Evolutionary conservation across 805 yeast genomes (phyloP).

Genomic region (Diddensiella transvaalensis): DNA sequence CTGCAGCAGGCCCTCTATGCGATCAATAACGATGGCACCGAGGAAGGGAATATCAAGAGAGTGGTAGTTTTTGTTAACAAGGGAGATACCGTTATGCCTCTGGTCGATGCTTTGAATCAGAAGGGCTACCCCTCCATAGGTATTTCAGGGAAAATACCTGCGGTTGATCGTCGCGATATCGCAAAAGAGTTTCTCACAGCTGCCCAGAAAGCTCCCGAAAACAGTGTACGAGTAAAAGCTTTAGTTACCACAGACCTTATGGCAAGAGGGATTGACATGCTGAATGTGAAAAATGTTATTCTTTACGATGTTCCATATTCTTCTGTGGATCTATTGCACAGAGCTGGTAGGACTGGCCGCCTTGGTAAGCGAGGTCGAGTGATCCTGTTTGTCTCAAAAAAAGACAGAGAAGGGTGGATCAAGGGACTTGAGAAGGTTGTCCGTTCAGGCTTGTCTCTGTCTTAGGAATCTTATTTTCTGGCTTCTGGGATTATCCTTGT

Average conservation of each 20-base stretch:
- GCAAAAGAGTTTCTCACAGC: conserved; percentile 59
- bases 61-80: conserved; percentile 82
- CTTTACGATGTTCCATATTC: conserved; percentile 82
- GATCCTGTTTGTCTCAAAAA: conserved; percentile 67
- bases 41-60: conserved; percentile 69
- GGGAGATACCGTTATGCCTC: conserved; percentile 55
- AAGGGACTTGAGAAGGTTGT: conserved; percentile 73
- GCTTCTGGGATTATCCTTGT: too few species aligned
- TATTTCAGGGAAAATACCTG: conserved; percentile 61
- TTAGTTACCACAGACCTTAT: conserved; percentile 83
- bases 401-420: conserved; percentile 71
- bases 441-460: conserved; percentile 30
- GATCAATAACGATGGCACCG: conserved; percentile 78
- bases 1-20: conserved; percentile 86
- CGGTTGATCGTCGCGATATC: conserved; percentile 55
- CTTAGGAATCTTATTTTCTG: conserved; percentile 5
- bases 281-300: conserved; percentile 74
- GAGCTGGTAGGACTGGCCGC: conserved; percentile 93
- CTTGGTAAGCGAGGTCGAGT: conserved; percentile 88
- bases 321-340: conserved; percentile 81
- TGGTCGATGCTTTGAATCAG: conserved; percentile 52
- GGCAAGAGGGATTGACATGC: conserved; percentile 87
- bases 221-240: conserved; percentile 49
- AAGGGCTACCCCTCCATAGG: conserved; percentile 60
- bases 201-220: conserved; percentile 22